phyloP scores from a whole-genome alignment of 768 basidiomycete genomes.

The Leccinum sublutescens region DNA sequence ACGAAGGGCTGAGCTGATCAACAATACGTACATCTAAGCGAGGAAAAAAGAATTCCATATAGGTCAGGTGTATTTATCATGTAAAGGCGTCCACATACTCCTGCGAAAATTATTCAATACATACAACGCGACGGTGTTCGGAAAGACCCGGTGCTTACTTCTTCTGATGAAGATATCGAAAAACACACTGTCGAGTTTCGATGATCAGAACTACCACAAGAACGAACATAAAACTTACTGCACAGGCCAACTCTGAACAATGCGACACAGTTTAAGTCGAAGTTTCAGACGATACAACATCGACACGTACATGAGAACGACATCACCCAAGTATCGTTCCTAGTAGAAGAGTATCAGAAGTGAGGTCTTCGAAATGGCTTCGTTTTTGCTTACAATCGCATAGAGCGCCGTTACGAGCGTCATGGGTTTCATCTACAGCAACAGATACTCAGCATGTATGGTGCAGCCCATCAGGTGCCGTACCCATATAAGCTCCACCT shows the following conservation, averaged over 20 bases:
- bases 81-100: slow-evolving; percentile 19
- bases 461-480: not conserved
- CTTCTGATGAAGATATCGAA: slow-evolving; percentile 13
- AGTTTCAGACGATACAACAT: slow-evolving; percentile 2
- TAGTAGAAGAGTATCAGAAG: slow-evolving; percentile 9
- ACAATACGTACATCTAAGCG: slow-evolving; percentile 21
- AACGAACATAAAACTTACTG: slow-evolving; percentile 14
- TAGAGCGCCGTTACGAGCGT: slow-evolving; percentile 29
- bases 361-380: not conserved
- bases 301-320: slow-evolving; percentile 27
- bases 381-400: slow-evolving; percentile 19
- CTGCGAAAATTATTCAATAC: slow-evolving; percentile 11
- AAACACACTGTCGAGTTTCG: slow-evolving; percentile 20
- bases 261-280: not conserved
- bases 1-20: not conserved
- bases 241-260: slow-evolving; percentile 18
- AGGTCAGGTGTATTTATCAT: slow-evolving; percentile 2
- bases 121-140: not conserved
- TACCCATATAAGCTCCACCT: slow-evolving; percentile 35
- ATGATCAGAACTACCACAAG: not conserved
- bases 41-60: not conserved
- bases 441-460: not conserved
- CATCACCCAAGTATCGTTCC: slow-evolving; percentile 33
- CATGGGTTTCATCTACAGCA: slow-evolving; percentile 23
- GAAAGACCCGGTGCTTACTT: slow-evolving; percentile 10